These are phyloP conservation scores for Thalia dealbata DNA, from an alignment of 176 grass and related monocot genomes.

Conservation along the genomic window DNA sequence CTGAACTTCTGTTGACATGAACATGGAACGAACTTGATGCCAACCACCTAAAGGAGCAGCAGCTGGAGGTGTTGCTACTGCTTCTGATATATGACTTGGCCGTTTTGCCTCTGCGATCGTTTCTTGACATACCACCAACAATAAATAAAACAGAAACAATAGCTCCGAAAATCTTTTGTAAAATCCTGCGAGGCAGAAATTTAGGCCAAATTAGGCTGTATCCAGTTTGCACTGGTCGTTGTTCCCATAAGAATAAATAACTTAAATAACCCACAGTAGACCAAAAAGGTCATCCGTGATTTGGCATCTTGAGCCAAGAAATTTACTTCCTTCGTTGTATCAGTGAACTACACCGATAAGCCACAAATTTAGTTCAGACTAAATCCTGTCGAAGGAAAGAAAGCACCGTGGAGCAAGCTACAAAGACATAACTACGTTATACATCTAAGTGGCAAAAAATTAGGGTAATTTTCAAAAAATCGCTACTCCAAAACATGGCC, in stretches of 20 bases:
- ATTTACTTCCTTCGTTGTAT: not conserved
- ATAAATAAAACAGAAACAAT: constrained; percentile 24
- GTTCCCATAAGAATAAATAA: not conserved
- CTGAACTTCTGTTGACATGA: constrained; percentile 18
- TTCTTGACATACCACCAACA: constrained; percentile 30
- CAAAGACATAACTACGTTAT: not conserved
- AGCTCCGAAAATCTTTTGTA: constrained; percentile 17
- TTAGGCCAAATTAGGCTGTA: constrained; percentile 2
- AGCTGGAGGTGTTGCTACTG: constrained; percentile 29
- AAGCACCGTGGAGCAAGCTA: not conserved
- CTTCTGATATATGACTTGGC: constrained; percentile 27
- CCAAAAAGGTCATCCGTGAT: not conserved
- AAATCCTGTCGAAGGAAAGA: not conserved
- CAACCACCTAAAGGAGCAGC: constrained; percentile 39
- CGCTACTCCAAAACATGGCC: not conserved
- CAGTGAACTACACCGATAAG: not conserved
- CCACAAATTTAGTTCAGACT: not conserved
- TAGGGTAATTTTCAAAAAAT: not conserved
- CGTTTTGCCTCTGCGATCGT: constrained; percentile 23
- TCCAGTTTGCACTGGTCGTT: constrained; percentile 2
- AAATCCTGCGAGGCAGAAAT: constrained; percentile 36
- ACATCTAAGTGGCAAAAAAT: not conserved
- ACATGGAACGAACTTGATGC: constrained; percentile 30
- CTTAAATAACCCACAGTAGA: not conserved
- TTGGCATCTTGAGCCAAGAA: not conserved